Evolutionary conservation across 2,329 filamentous ascomycete genomes (phyloP), one percentile per base, ranked within the genome.

Genomic region (Botryotinia convoluta): DNA sequence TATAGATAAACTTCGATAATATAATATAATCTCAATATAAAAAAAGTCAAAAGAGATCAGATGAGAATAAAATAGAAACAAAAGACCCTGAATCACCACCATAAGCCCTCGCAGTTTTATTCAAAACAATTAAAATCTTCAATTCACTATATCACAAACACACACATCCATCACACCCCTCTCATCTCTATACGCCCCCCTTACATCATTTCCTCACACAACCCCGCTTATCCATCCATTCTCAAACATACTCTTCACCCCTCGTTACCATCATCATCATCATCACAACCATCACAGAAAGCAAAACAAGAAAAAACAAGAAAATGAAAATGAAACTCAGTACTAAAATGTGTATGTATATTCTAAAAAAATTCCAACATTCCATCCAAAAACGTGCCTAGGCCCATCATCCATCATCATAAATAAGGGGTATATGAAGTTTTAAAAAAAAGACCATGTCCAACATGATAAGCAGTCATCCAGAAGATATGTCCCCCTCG

Each of bases 351-450:
- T 57, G 26, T 51, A 54, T 59, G 51, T 57, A 59, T 59, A 35
- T 59, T 59, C 29, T 8, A 59, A 35, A 22, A 45, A 59, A 63
- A 29, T 5, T 63, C 37, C 37, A 63, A 29, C n/a, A 63, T 42
- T 42, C 60, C 35, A 63, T 44, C 37, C 60, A 42, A 63, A 42
- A 54, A 1, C 26, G 14, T 29, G 51, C 51, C 39, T 42, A 3
- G 9, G 26, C 26, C 60, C 60, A 63, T 63, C 60, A 63, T 63
- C 60, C 60, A 63, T 63, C 37, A 44, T 63, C 60, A 42, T 44
- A 63, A 42, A 44, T 42, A 42, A 44, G 60, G 60, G 60, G 60
- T 63, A 63, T 63, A 63, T 63, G 60, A 63, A 63, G 37, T 44
- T 63, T 18, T 14, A n/a, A 18, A 54, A 57, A 57, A 20, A 42